Base-by-base conservation (phyloP, 2,329 filamentous ascomycete genomes). In the Colletotrichum sidae region DNA sequence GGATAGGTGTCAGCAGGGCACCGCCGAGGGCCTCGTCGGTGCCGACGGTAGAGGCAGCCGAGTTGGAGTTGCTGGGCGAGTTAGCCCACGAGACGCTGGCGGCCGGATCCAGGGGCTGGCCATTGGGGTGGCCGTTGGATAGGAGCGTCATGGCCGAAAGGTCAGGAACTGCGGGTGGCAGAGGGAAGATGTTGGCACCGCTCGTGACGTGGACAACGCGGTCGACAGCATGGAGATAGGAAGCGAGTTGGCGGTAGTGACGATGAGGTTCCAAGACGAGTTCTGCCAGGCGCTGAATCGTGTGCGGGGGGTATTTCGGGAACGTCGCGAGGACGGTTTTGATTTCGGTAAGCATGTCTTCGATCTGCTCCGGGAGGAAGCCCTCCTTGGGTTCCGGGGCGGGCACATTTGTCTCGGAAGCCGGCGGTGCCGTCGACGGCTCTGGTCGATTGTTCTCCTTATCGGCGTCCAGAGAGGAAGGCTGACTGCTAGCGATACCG, bases 161-260 rank as follows among this genome's bases (percentile, higher is more conserved):
- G 69, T 89, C 86, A 2, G 85, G 83, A 8, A 89, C 79, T 12
- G 88, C 86, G 0, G 88, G 86, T 1, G 92, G 93, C 1, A 98
- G 86, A 0, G 96, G 96, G 74, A 97, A 99, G 62, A 89, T 84
- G 69, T 92, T 90, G 17, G 90, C 88, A 34, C 90, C 87, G 42
- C 93, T 97, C 10, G 94, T 96, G 61, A 99, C 96, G 61, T 92
- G 93, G 33, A 97, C 89, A 25, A 97, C 91, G 61, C 96, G 90
- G 75, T 98, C 93, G 53, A 98, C 86, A 3, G 96, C 96, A 71
- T 96, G 92, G 10, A 99, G 88, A 76, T 96, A 99, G 10, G 94
- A 86, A 1, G 92, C 88, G 3, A 98, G 85, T 57, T 89, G 91
- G 67, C 87, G 88, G 81, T 98, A 97, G 78, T 97, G 92, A 60